Evolutionary conservation across 352 stramenopile genomes (phyloP).

Genomic region (Globisporangium paroecandrum): DNA sequence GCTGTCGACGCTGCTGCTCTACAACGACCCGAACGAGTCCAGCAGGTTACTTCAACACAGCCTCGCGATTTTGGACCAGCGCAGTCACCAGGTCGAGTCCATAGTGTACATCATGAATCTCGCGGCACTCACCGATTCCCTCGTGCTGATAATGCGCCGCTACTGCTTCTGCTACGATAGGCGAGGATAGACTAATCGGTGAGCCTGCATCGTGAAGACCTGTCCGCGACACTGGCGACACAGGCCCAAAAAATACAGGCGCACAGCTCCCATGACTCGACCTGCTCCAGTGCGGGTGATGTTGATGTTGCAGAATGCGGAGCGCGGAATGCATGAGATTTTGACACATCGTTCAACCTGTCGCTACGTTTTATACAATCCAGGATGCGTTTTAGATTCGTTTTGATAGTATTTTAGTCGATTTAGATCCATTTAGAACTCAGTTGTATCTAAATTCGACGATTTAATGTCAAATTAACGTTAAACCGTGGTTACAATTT

Average conservation of each 20-base stretch:
- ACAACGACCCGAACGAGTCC: background rate
- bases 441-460: too few relatives aligned
- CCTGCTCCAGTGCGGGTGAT: background rate
- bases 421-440: too few relatives aligned
- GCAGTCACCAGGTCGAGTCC: background rate
- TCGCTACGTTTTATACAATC: too few relatives aligned
- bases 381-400: too few relatives aligned
- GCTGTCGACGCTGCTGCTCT: background rate
- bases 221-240: too few relatives aligned
- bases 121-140: background rate
- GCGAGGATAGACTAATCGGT: too few relatives aligned
- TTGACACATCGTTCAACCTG: too few relatives aligned
- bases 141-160: background rate
- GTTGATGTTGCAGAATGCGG: background rate
- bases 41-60: background rate
- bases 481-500: too few relatives aligned
- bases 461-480: too few relatives aligned
- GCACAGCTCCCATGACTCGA: background rate
- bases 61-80: background rate
- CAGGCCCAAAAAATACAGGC: too few relatives aligned
- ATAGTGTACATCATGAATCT: background rate
- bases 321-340: background rate
- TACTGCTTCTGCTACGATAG: background rate
- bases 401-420: too few relatives aligned
- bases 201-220: too few relatives aligned